Evolutionary conservation across 31 red algal species (phyloP).

Genomic region (Asparagopsis taxiformis): DNA sequence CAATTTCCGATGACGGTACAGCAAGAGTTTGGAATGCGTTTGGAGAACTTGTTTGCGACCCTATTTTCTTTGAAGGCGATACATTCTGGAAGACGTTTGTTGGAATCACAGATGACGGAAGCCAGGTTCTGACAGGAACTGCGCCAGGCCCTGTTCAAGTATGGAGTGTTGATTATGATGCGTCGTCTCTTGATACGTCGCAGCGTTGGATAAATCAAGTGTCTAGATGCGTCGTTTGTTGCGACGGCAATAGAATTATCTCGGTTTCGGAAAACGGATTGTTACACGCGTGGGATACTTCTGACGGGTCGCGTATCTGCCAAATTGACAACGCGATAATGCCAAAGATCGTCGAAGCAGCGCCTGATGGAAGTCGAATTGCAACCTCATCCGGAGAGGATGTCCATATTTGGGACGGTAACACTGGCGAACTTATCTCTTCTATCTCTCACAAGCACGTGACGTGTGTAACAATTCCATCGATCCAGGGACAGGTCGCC

Average conservation of each 20-base stretch:
- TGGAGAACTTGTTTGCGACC: not conserved
- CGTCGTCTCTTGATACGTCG: not conserved
- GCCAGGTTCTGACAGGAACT: not conserved
- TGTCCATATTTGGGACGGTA: not conserved
- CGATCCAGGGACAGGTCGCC: not conserved
- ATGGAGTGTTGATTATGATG: not conserved
- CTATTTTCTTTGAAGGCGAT: not conserved
- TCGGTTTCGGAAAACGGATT: not conserved
- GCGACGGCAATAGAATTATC: not conserved
- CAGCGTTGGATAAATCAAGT: not conserved
- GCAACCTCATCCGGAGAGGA: not conserved
- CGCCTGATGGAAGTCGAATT: not conserved
- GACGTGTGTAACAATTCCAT: not conserved
- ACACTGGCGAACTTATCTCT: not conserved
- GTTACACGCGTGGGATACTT: not conserved
- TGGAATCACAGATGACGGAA: not conserved
- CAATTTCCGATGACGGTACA: not conserved
- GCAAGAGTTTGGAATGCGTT: not conserved
- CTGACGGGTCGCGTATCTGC: not conserved
- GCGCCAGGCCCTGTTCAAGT: not conserved
- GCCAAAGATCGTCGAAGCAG: not conserved
- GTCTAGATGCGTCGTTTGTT: not conserved
- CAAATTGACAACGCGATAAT: too few species aligned
- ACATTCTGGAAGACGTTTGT: not conserved
- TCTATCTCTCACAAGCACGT: not conserved